Conservation (phyloP, 345 rosid species). For the Pistacia vera region DNA sequence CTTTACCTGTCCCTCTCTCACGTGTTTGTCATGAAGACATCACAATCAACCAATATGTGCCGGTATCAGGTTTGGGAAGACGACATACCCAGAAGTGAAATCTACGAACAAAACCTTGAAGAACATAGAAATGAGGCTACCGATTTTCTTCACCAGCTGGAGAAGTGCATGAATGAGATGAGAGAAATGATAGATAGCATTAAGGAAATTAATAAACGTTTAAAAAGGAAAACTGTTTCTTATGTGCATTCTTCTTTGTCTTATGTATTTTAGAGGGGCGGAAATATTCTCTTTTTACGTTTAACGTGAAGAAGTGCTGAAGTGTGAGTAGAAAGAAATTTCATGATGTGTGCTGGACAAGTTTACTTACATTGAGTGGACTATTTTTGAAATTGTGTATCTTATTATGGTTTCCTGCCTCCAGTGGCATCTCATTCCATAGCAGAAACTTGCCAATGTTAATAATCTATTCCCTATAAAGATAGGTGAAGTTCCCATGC, state of each 20-base stretch:
- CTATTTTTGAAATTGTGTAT: neutral
- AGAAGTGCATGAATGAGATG: constrained; percentile 19
- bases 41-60: neutral
- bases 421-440: neutral
- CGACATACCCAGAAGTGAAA: constrained; percentile 3
- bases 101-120: constrained; percentile 6
- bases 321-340: neutral
- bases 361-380: neutral
- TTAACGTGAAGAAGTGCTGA: neutral
- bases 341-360: neutral
- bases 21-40: constrained; percentile 1
- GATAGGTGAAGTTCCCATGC: too few relatives aligned
- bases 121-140: constrained; percentile 16
- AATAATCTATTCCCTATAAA: too few relatives aligned
- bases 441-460: neutral
- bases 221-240: constrained; percentile 17
- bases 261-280: constrained; percentile 14
- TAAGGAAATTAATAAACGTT: constrained; percentile 4
- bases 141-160: constrained; percentile 10
- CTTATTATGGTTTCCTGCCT: neutral
- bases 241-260: constrained; percentile 9
- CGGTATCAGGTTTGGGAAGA: constrained; percentile 8
- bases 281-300: neutral
- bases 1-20: neutral
- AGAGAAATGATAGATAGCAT: constrained; percentile 13